Base-by-base conservation (phyloP, 2,329 filamentous ascomycete species). In the Colletotrichum eremochloae region DNA sequence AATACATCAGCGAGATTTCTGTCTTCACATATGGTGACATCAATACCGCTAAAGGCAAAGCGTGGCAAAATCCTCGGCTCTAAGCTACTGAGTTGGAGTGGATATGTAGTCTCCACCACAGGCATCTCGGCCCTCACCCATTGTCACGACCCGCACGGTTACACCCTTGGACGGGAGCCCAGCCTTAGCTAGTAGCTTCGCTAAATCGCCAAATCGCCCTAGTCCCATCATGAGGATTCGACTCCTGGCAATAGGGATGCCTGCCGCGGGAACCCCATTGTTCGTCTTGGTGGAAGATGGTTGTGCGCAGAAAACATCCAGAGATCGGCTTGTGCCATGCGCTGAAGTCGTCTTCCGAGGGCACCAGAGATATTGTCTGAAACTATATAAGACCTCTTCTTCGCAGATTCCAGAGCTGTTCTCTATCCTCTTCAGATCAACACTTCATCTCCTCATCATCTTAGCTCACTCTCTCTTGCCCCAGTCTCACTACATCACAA, bases 211-310 rank as follows among this genome's bases (percentile, higher is more conserved):
- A 18, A 42, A 20, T 62, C 15, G 20, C 20, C 9, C 20, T 38
- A 24, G 57, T 29, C 38, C 29, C 46, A 36, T 46, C 38, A 7
- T 29, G 38, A 67, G 65, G 65, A 67, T 67, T n/a, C 3, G 18
- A 20, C 36, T 15, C 57, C 46, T 55, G 36, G 57, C 3, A 38
- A 29, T 7, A 7, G 20, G n/a, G 29, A 20, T 44, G 36, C 31
- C 20, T 40, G 20, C n/a, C 8, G 44, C 24, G 42, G 12, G 29
- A 52, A 40, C 46, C 46, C 50, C 4, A 20, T 18, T 11, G 36
- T 18, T 8, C 18, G 9, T 52, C 33, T 24, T 29, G 31, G 38
- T 8, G 33, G 4, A n/a, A n/a, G 46, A 20, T 36, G 18, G 5
- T 18, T 44, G 31, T 44, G 44, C 36, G 3, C 24, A 67, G 11